Evolutionary conservation across 129 eudicot species (phyloP), one percentile per base, ranked within the genome.

Genomic region (Dittrichia graveolens): DNA sequence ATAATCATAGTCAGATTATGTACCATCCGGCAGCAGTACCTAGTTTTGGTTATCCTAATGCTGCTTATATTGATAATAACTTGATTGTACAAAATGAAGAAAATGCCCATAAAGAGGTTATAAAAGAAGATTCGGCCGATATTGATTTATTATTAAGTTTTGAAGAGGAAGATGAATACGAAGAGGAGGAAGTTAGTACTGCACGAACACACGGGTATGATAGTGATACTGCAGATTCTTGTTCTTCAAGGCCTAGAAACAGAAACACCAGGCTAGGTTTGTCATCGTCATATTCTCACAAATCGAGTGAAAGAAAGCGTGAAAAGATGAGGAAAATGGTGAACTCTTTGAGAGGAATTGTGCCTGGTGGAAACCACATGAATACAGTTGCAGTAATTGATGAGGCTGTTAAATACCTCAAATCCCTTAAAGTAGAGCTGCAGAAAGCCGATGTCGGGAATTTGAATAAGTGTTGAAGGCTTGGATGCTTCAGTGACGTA

Each of bases 321-420:
- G 65, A 75, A 79, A 88, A 81, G 52, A 60, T 85, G 74, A 88
- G 79, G 81, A 83, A 85, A 65, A 91, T 83, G 89, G 95, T 87
- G 48, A 84, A 77, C 75, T 82, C 85, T 2, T 65, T 91, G 15
- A 63, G 80, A 75, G 87, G 86, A 44, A 87, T 91, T 14, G 83
- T 87, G 19, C 97, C 97, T 7, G 85, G 88, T 42, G 87, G 89
- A n/a, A 80, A 81, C 10, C 66, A 72, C 43, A 85, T 87, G 95
- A 85, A 84, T 73, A 76, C 87, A 0, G 87, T 83, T 10, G 80
- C 73, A 43, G 96, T 90, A 65, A 79, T 87, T 75, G 96, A 90
- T 79, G 96, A 90, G 69, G 91, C 91, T 74, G 91, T 90, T 39
- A 73, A 82, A 61, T 85, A 90, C 78, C 91, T 90, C 38, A 87